Evolutionary conservation across 768 basidiomycete species (phyloP).

Genomic region (Mrakia hoshinonis): DNA sequence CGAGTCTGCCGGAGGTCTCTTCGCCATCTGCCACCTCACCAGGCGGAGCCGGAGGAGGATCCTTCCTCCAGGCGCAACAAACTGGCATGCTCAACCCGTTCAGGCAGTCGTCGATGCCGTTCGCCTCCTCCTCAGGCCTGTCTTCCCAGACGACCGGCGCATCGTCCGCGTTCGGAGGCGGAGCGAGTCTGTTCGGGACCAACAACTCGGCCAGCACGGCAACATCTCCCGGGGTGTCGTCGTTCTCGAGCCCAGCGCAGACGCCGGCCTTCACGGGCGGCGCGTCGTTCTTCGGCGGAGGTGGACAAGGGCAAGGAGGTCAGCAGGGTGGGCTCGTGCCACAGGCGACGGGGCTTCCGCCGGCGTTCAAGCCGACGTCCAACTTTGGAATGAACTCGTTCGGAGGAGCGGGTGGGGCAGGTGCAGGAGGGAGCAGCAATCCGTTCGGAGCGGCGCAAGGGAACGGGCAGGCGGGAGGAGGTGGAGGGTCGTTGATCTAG

Average conservation of each 20-base stretch:
- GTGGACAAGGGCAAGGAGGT: neutral
- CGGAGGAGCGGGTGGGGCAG: neutral
- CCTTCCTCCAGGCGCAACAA: slow-evolving; percentile 7
- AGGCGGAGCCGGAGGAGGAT: neutral
- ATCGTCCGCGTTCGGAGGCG: neutral
- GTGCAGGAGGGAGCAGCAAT: neutral
- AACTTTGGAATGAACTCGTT: slow-evolving; percentile 19
- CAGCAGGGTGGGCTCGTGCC: slow-evolving; percentile 5
- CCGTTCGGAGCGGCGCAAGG: neutral
- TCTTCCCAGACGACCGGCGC: neutral
- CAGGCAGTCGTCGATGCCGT: slow-evolving; percentile 18
- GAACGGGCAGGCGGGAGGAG: no score
- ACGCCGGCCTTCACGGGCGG: neutral
- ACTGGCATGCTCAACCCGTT: slow-evolving; percentile 25
- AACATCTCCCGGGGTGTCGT: neutral
- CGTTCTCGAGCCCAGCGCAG: neutral
- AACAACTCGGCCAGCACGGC: neutral
- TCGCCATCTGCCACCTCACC: neutral
- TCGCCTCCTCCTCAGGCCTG: neutral
- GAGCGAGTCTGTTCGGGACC: neutral
- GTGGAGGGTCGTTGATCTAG: no score
- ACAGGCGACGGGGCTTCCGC: slow-evolving; percentile 25
- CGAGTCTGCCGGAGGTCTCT: slow-evolving; percentile 64
- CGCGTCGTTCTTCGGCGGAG: neutral
- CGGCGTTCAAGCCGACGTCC: slow-evolving; percentile 24